These are phyloP conservation scores for Carex sylvatica DNA, from an alignment of 202 grass and related monocot species.

Conservation along the genomic window DNA sequence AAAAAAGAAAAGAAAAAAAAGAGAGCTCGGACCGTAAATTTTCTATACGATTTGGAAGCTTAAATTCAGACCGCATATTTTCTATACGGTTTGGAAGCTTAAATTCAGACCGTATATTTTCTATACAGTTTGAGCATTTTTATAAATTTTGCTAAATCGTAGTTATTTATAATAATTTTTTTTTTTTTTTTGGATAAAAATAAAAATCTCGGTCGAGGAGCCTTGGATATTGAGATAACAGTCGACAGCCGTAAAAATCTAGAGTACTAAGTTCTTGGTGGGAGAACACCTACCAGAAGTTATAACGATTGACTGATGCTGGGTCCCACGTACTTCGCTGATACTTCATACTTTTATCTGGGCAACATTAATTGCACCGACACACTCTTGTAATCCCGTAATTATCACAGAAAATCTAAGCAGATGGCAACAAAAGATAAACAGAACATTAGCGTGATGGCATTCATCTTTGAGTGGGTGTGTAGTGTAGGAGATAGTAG, in stretches of 20 bases:
- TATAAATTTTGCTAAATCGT: too few species aligned
- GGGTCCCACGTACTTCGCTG: neutral
- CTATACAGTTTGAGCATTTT: too few species aligned
- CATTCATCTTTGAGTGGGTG: neutral
- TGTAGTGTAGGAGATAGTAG: too few species aligned
- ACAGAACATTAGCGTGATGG: neutral
- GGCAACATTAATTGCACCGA: neutral
- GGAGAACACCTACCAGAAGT: neutral
- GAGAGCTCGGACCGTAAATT: too few species aligned
- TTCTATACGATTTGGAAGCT: too few species aligned
- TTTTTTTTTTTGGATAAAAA: too few species aligned
- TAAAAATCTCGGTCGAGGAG: too few species aligned
- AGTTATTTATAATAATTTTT: too few species aligned
- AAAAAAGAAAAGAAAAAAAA: too few species aligned
- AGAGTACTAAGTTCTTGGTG: neutral
- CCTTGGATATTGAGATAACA: neutral
- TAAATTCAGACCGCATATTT: too few species aligned
- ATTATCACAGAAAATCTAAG: neutral
- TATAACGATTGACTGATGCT: neutral
- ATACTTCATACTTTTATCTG: neutral
- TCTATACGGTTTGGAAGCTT: too few species aligned
- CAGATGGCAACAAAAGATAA: neutral
- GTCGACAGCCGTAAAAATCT: neutral
- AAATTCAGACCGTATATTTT: too few species aligned
- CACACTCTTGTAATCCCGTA: neutral